Evolutionary conservation across 495 filamentous ascomycete genomes (phyloP).

Genomic region (Venustampulla echinocandica): DNA sequence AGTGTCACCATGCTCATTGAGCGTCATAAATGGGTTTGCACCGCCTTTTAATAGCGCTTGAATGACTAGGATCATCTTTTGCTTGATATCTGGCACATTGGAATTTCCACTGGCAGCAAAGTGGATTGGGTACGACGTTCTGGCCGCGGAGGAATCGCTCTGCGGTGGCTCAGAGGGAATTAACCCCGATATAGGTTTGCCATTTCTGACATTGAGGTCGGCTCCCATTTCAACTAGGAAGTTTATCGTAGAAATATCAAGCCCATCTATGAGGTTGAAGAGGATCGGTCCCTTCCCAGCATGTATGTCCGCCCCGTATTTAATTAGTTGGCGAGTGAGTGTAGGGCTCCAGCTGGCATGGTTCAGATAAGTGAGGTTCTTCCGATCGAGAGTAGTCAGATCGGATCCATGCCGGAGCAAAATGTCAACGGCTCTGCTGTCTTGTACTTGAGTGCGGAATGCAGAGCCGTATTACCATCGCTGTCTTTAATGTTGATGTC

Average conservation of each 20-base stretch:
- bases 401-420: background rate
- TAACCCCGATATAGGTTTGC: too few species aligned
- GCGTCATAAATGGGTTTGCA: background rate
- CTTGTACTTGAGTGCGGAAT: conserved; percentile 6
- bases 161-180: too few species aligned
- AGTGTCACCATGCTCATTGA: background rate
- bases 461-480: conserved; percentile 13
- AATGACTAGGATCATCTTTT: background rate
- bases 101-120: background rate
- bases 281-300: background rate
- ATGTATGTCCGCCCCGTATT: conserved; percentile 9
- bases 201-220: conserved; percentile 1
- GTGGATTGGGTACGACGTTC: background rate
- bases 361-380: conserved; percentile 7
- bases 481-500: conserved; percentile 13
- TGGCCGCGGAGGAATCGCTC: too few species aligned
- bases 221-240: background rate
- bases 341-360: conserved; percentile 32
- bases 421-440: conserved; percentile 4
- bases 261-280: background rate
- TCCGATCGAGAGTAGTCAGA: background rate
- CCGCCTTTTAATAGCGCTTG: background rate
- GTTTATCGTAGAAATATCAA: background rate
- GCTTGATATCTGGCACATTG: background rate
- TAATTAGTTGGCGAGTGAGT: conserved; percentile 21